Conservation (phyloP, 257 asterid species). For the Fraxinus quadrangulata region DNA sequence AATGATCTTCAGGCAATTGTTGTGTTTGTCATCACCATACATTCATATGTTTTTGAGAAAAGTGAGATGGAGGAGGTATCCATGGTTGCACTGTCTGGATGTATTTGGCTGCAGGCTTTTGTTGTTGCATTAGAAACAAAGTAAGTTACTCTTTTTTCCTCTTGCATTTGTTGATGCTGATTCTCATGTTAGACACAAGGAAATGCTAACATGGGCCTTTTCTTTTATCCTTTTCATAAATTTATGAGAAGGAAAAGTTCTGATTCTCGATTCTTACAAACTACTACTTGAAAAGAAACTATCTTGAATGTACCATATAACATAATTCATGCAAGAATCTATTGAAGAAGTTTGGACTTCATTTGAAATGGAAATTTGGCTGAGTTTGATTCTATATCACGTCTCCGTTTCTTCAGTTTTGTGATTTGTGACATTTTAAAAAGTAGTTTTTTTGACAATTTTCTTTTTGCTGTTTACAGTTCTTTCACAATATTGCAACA, state of each 20-base stretch:
- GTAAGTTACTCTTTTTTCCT: constrained; percentile 48
- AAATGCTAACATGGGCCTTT: neutral
- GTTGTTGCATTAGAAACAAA: constrained; percentile 92
- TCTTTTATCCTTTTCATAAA: neutral
- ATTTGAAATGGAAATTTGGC: neutral
- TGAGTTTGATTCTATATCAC: neutral
- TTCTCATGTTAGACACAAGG: neutral
- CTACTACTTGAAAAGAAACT: neutral
- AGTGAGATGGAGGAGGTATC: constrained; percentile 99
- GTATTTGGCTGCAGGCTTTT: constrained; percentile 99
- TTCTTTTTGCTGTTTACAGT: constrained; percentile 46
- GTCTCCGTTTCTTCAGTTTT: neutral
- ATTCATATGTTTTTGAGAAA: constrained; percentile 83
- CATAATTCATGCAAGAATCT: neutral
- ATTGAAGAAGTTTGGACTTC: neutral
- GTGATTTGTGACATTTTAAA: constrained; percentile 12
- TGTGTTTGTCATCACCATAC: constrained; percentile 83
- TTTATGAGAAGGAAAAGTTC: neutral
- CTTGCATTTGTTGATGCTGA: constrained; percentile 22
- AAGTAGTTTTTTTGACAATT: neutral
- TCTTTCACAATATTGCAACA: constrained; percentile 89
- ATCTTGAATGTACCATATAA: neutral
- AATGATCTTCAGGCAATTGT: constrained; percentile 81
- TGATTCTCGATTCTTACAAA: neutral
- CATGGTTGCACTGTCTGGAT: constrained; percentile 96